A percentile compares a stretch with the other conserved stretches of the same genome.
Evolutionary conservation across 1,284 basidiomycete genomes (phyloP).

Genomic region (Gastroboletus turbinatus): DNA sequence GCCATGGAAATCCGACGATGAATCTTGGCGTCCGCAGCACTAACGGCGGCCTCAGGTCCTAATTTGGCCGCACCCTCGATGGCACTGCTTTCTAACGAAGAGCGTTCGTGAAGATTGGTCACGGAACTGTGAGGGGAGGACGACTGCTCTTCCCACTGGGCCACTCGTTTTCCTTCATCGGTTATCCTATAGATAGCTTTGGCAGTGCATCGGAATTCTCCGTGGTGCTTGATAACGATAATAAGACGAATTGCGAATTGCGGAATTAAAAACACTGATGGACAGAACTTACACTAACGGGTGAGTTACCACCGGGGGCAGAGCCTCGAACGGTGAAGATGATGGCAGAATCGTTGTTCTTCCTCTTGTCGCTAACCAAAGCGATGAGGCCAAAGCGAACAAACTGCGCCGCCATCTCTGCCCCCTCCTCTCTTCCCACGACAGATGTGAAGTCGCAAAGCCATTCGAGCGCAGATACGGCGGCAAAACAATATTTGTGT

Average conservation of each 20-base stretch:
- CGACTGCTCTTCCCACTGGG: constrained; percentile 71
- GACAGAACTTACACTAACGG: constrained; percentile 59
- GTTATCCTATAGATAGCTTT: constrained; percentile 95
- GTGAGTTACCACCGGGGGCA: constrained; percentile 68
- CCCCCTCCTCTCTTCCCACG: constrained; percentile 94
- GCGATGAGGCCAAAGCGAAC: constrained; percentile 91
- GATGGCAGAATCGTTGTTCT: constrained; percentile 84
- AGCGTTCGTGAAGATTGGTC: constrained; percentile 53
- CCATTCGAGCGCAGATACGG: constrained; percentile 91
- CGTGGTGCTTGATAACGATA: constrained; percentile 61
- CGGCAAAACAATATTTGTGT: constrained; percentile 84
- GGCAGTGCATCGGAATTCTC: constrained; percentile 93
- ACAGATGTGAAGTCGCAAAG: constrained; percentile 97
- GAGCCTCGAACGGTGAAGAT: constrained; percentile 88
- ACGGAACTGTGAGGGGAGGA: constrained; percentile 67
- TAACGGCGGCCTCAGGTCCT: constrained; percentile 36
- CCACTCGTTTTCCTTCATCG: constrained; percentile 83
- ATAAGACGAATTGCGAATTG: constrained; percentile 19
- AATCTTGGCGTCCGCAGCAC: constrained; percentile 60
- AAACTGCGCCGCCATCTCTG: constrained; percentile 96
- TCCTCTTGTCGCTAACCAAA: constrained; percentile 85
- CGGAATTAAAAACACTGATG: constrained; percentile 6
- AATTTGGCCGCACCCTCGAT: constrained; percentile 45
- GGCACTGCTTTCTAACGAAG: constrained; percentile 41
- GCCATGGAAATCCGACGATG: constrained; percentile 78